Evolutionary conservation across 75 land plant genomes (phyloP), one percentile per base, ranked within the genome.

Genomic region (Sequoia sempervirens): DNA sequence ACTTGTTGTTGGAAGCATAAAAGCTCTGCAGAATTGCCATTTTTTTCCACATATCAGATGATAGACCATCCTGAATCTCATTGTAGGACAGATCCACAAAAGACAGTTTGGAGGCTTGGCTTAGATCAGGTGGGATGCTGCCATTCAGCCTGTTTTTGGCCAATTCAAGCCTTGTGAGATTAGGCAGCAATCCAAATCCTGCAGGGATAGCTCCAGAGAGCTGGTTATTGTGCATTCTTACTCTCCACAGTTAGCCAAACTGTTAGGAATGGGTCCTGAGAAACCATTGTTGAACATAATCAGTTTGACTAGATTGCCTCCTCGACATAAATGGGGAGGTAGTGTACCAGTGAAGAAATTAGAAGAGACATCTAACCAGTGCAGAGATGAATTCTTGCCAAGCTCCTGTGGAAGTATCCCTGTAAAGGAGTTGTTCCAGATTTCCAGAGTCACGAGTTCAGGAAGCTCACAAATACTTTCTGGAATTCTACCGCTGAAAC

Each of bases 361-460:
- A 14, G 92, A 89, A n/a, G 97, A 95, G 23, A 90, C 89, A 56
- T 95, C 96, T 68, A 95, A 81, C 92, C 91, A 90, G 75, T 87
- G 87, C 69, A 95, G 85, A 38, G 86, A 81, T 23, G 91, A 90
- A 37, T 88, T 85, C 14, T 72, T 79, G 53, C 94, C 93, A 40
- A 95, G 92, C 56, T 88, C 73, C 69, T 53, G 47, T 0, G 97
- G 97, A 82, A 95, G 81, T 10, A 87, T 66, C 0, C 97, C 96
- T 23, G 87, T 83, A 8, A 95, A 73, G 0, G 90, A 84, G 38
- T 95, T 95, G 89, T 91, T 95, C 91, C 93, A 94, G 0, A 95
- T 89, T 87, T 87, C 88, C 11, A 95, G 88, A 23, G 93, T 94
- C 85, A 85, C 70, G 15, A 97, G 81, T 47, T 90, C 73, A 34